phyloP scores from a whole-genome alignment of 108 stramenopile species.

The Cyclotella sp. region DNA sequence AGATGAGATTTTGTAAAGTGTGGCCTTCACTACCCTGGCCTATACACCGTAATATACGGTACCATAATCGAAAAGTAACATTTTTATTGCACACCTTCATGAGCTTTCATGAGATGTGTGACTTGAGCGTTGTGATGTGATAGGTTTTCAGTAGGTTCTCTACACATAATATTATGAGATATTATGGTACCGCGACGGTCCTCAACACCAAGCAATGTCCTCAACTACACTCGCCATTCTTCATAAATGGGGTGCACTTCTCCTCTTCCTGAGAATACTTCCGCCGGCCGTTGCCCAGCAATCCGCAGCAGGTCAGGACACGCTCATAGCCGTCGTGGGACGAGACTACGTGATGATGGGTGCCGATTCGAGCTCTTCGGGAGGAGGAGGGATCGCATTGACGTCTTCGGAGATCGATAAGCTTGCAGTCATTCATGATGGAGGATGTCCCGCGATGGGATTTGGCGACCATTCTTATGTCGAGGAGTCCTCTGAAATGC shows the following conservation, averaged over 20 bases:
- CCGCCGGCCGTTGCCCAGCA: constrained; percentile 14
- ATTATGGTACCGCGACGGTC: too few relatives aligned
- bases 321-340: constrained; percentile 78
- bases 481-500: not conserved
- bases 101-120: too few relatives aligned
- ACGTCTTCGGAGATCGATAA: constrained; percentile 77
- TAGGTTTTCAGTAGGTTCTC: too few relatives aligned
- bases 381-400: constrained; percentile 61
- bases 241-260: not conserved
- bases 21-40: too few relatives aligned
- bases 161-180: too few relatives aligned
- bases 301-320: constrained; percentile 64
- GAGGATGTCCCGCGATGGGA: constrained; percentile 10
- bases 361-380: constrained; percentile 66
- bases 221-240: too few relatives aligned
- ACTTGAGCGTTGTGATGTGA: too few relatives aligned
- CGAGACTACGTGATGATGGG: constrained; percentile 82
- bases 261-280: not conserved
- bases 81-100: too few relatives aligned
- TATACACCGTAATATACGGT: too few relatives aligned
- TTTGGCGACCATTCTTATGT: not conserved
- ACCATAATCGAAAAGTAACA: too few relatives aligned
- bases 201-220: too few relatives aligned
- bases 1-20: too few relatives aligned
- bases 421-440: constrained; percentile 56